Evolutionary conservation across 345 rosid species (phyloP).

Genomic region (Hypericum androsaemum): DNA sequence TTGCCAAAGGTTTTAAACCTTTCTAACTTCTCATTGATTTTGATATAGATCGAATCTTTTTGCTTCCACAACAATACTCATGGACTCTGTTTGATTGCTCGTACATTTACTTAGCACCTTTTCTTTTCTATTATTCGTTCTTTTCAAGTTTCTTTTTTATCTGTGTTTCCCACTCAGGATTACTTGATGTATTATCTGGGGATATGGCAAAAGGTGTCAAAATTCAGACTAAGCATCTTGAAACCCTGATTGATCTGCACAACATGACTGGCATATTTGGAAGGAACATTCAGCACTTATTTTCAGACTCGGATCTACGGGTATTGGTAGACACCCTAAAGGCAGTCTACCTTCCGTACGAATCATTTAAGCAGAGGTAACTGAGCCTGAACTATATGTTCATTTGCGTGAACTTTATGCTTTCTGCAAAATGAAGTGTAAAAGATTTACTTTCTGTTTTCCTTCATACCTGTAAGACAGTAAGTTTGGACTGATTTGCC

Average conservation of each 20-base stretch:
- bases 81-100: no score
- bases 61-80: no score
- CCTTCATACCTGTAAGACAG: no score
- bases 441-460: no score
- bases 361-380: constrained; percentile 85
- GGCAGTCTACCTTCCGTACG: constrained; percentile 83
- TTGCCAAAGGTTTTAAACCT: constrained; percentile 55
- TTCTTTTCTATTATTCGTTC: neutral
- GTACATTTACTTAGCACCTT: neutral
- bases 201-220: constrained; percentile 88
- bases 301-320: constrained; percentile 74
- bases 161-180: constrained; percentile 35
- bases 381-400: constrained; percentile 6
- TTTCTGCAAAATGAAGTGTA: no score
- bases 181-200: constrained; percentile 79
- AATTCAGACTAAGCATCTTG: constrained; percentile 88
- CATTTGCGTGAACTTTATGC: no score
- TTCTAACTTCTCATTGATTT: neutral
- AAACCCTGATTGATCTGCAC: constrained; percentile 83
- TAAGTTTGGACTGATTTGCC: no score
- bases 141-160: constrained; percentile 12
- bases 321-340: constrained; percentile 73
- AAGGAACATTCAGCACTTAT: constrained; percentile 80
- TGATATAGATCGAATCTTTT: neutral
- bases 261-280: constrained; percentile 78